Evolutionary conservation across 352 stramenopile genomes (phyloP).

Genomic region (Phytophthora sp.): DNA sequence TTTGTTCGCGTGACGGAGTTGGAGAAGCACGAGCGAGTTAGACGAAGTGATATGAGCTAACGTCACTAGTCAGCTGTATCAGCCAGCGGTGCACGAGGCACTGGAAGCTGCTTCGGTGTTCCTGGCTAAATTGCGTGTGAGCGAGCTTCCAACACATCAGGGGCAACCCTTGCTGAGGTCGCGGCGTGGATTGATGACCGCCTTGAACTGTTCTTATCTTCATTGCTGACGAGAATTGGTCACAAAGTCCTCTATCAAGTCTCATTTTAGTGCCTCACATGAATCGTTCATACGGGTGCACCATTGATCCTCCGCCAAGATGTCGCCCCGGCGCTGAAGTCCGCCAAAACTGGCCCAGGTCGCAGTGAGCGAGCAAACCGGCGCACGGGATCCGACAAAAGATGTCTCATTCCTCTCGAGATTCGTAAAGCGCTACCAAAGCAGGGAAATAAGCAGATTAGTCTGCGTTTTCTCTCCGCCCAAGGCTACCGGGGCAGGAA

Average conservation of each 20-base stretch:
- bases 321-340: background rate
- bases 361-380: background rate
- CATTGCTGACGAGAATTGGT: background rate
- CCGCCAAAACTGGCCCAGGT: background rate
- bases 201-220: slow-evolving; percentile 1
- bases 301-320: slow-evolving; percentile 8
- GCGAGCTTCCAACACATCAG: slow-evolving; percentile 1
- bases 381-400: background rate
- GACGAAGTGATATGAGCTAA: background rate
- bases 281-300: slow-evolving; percentile 3
- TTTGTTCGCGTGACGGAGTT: slow-evolving; percentile 3
- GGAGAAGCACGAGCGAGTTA: background rate
- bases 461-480: background rate
- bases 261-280: slow-evolving; percentile 7
- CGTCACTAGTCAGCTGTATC: background rate
- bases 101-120: background rate
- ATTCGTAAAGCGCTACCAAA: background rate
- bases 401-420: background rate
- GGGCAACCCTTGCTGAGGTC: background rate
- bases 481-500: background rate
- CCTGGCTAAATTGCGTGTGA: background rate
- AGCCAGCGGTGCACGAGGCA: background rate
- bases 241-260: background rate
- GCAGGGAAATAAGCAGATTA: background rate
- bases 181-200: slow-evolving; percentile 13